Evolutionary conservation across 768 basidiomycete genomes (phyloP), one percentile per base, ranked within the genome.

Genomic region (Mycena belliarum): DNA sequence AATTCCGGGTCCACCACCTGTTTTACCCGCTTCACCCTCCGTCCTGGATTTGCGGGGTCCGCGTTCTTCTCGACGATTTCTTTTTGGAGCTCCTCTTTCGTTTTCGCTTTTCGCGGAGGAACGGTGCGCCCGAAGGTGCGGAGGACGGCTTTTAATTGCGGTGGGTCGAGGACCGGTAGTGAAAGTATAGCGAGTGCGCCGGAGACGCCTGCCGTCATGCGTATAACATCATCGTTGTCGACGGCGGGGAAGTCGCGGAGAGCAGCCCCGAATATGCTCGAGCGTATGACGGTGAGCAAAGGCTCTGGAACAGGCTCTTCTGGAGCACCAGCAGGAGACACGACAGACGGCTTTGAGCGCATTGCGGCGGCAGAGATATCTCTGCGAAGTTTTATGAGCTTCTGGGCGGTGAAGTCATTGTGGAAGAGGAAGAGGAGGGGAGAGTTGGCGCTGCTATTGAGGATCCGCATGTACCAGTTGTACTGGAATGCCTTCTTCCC

Each of bases 401-500:
- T 81, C 38, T 81, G 76, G 3, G 89, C 84, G 26, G 84, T 76
- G 68, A 95, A 89, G 61, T 91, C 87, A 60, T 82, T 78, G 70
- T 93, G 92, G 49, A 85, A 80, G 58, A 96, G 84, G 73, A 96
- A 80, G 62, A 97, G 76, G 69, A 94, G 75, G 29, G 93, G 87
- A 0, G 84, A 76, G 35, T 77, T 71, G 23, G 72, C 65, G 69
- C 81, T 82, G 51, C 78, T 74, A 55, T 82, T 72, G 66, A 96
- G 80, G 61, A 96, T 83, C 65, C 80, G 81, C 55, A 80, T 77
- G 79, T 94, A 94, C 73, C 88, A 86, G 75, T 84, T 81, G 75
- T 87, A 92, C 70, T 93, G 86, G 72, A 84, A 87, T 2, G 85
- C 78, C 71, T 95, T 97, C 70, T 90, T 88, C 68, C 85, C 83